Evolutionary conservation across 768 basidiomycete genomes (phyloP), one percentile per base, ranked within the genome.

Genomic region (Serpula lacrymans): DNA sequence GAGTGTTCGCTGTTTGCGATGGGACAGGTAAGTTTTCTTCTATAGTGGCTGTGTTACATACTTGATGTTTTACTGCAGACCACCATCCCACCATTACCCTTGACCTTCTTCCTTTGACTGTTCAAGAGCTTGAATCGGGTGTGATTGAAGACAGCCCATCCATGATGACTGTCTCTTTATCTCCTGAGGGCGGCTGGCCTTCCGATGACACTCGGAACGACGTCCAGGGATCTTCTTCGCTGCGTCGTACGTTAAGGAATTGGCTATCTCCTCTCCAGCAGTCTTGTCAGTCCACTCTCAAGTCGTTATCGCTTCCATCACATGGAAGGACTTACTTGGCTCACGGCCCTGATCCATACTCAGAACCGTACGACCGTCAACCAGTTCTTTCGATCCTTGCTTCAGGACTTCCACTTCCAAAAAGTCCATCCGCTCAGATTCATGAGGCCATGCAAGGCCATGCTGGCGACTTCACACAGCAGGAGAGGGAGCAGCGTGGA

Each of bases 371-470:
- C 30, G 54, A 60, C 1, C 63, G 59, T 25, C 51, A 58, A 14
- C 63, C 68, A 16, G 55, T 70, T 31, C 41, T 63, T 33, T 64
- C 70, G 16, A 62, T 73, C 39, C 54, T 74, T 25, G 58, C 63
- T 3, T 60, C 70, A 3, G 76, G 74, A 3, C 45, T 72, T 4
- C 84, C 85, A 3, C 50, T 87, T 3, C 84, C 84, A 10, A 85
- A 80, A 59, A 85, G 84, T 50, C 86, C 87, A 9, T 88, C 84
- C 1, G 65, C 78, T 38, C 80, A 80, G 48, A 49, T 81, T 8
- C 56, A 61, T 4, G 68, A 60, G 30, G 47, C 53, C 12, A 60
- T 63, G 12, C 58, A 61, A 3, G 52, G 64, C 10, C 27, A 53
- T 17, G 48, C 41, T 20, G 47, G 41, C 9, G 56, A 62, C 43